Base-by-base conservation (phyloP, 768 basidiomycete genomes). In the Rhizopogon vesiculosus region DNA sequence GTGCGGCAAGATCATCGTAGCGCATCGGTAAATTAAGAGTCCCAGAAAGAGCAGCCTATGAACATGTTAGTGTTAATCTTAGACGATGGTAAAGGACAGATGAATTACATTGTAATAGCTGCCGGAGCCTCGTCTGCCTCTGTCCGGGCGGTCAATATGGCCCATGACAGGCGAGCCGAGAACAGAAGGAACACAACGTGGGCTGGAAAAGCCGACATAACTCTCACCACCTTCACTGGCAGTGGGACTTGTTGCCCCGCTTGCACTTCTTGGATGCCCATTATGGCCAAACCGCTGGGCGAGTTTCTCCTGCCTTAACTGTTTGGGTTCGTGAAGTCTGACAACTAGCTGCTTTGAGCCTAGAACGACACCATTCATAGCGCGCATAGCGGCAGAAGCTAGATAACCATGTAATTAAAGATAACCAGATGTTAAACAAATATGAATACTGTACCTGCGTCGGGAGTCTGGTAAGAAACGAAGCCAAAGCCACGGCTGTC, bases 401-500 rank as follows among this genome's bases (percentile, higher is more conserved):
- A 59, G 44, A 58, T 45, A 16, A 35, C 19, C 25, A 41, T 55
- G 45, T 19, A 5, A 42, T 55, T 19, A 28, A 45, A 40, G 39
- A 19, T 22, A 5, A 22, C 12, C 19, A 42, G 0, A 18, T 54
- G 16, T 13, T 29, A 25, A 44, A 22, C 28, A 8, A 46, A 19
- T 53, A 41, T 28, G 48, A 42, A 9, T 51, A 7, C 28, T 64
- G 13, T 59, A 88, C 91, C 91, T 80, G 93, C 87, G 59, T 88
- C 85, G 19, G 92, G 89, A 8, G 83, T 80, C 66, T 92, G 89
- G 71, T 75, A 95, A 2, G 89, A 91, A 42, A 95, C 93, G 64
- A 95, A 96, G 29, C 93, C 93, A 66, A 95, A 96, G 9, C 93
- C 88, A 61, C 90, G 85, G 71, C 88, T 87, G 50, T 87, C 85